Evolutionary conservation across 179 eudicot genomes (phyloP), one percentile per base, ranked within the genome.

Genomic region (Silene coronaria): DNA sequence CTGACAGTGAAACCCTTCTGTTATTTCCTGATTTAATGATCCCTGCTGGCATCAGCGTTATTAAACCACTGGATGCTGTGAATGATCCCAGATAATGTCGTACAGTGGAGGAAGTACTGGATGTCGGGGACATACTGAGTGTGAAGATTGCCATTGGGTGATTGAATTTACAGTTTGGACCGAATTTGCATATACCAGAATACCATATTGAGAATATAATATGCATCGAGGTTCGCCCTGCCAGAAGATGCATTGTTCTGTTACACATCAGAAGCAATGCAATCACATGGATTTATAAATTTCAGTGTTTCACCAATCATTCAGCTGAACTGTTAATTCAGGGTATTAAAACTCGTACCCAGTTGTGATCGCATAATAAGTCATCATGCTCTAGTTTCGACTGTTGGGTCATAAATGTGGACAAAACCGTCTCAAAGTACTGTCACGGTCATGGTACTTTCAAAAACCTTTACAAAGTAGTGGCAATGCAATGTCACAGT

Each of bases 151-250:
- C 92, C 99, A 91, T 91, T 8, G 97, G 97, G 48, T 93, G 97
- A 77, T 93, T 93, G 76, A 96, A 96, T 83, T 93, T 91, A 91
- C 99, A 96, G 86, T 92, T 91, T 75, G 99, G 96, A 53, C 99
- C 97, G 71, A 96, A 96, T 81, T 96, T 96, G 93, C 99, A 95
- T 67, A n/a, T n/a, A n/a, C n/a, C n/a, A n/a, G n/a, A n/a, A n/a
- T n/a, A n/a, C 99, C 99, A 83, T 96, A 93, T 67, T 97, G 92
- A 46, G 97, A 90, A 76, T 94, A 94, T 72, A 92, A 94, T 78
- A 92, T 87, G 88, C 98, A 94, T 80, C 90, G 71, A 34, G 97
- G 97, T 79, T 94, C 97, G 74, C 98, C 97, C 98, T 93, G 87
- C 67, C 19, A 24, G 65, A 5, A 55, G 30, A 79, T 64, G 45